A percentile compares a stretch with the other conserved stretches of the same genome.
Conservation (phyloP, 257 asterid genomes). For the Petunia axillaris region DNA sequence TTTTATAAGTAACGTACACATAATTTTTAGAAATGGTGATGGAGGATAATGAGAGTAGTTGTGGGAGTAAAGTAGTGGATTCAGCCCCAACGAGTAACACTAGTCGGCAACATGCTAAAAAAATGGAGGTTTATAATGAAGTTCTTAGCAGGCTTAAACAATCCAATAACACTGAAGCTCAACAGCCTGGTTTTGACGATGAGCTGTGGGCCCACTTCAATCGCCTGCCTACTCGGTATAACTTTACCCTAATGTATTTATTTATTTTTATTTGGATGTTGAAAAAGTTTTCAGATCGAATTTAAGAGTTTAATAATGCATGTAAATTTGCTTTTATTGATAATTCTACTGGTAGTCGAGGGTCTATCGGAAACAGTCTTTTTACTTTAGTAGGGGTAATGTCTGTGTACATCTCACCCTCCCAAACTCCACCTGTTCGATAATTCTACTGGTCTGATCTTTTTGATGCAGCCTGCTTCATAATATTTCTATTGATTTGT, state of each 20-base stretch:
- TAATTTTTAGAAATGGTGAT: conserved; percentile 58
- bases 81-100: conserved; percentile 35
- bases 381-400: no score
- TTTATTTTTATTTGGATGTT: not conserved
- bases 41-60: conserved; percentile 88
- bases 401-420: no score
- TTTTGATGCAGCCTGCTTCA: no score
- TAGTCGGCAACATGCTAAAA: conserved; percentile 57
- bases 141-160: conserved; percentile 84
- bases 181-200: conserved; percentile 77
- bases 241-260: no score
- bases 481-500: no score
- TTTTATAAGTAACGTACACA: no score
- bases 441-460: no score
- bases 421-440: no score
- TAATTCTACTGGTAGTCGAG: conserved; percentile 19
- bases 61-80: conserved; percentile 42
- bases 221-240: conserved; percentile 92
- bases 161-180: conserved; percentile 65
- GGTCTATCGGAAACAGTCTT: no score
- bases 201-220: conserved; percentile 91
- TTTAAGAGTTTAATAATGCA: not conserved
- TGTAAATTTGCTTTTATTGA: not conserved
- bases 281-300: not conserved
- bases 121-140: conserved; percentile 86